These are phyloP conservation scores for Dactylellina sp. DNA, from an alignment of 2,329 filamentous ascomycete genomes.

Conservation along the genomic window DNA sequence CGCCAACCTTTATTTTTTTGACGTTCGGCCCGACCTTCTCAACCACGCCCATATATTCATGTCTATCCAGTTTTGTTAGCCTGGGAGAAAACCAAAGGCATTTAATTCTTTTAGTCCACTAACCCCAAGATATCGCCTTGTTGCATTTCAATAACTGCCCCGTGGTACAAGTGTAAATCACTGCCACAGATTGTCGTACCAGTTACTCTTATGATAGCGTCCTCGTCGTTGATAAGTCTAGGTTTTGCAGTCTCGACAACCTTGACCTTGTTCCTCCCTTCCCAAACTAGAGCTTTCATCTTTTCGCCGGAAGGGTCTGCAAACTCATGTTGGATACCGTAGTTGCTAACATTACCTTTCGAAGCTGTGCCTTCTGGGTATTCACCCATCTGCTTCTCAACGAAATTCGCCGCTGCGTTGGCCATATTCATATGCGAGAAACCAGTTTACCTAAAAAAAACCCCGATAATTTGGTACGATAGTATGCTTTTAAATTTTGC, in stretches of 20 bases:
- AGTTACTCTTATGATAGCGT: conserved; percentile 61
- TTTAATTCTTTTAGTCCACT: background rate
- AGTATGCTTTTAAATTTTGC: background rate
- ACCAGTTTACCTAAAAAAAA: background rate
- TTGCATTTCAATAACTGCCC: conserved; percentile 70
- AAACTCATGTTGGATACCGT: conserved; percentile 68
- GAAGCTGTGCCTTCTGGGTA: conserved; percentile 72
- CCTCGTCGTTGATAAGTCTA: conserved; percentile 60
- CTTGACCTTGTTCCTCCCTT: conserved; percentile 81
- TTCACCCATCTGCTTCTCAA: conserved; percentile 76
- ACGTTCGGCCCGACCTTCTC: conserved; percentile 70
- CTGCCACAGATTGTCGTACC: conserved; percentile 69
- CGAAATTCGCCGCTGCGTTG: conserved; percentile 61
- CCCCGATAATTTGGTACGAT: background rate
- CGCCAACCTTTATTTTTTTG: conserved; percentile 70
- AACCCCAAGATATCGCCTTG: conserved; percentile 75
- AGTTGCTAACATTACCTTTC: conserved; percentile 76
- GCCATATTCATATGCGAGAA: conserved; percentile 25
- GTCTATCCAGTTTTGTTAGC: conserved; percentile 57
- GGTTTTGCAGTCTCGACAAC: conserved; percentile 67
- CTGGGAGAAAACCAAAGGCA: background rate
- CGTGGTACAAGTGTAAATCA: conserved; percentile 71
- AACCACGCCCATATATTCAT: conserved; percentile 69
- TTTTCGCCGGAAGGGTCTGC: conserved; percentile 69
- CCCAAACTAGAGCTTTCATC: conserved; percentile 86